Conservation (phyloP, 768 basidiomycete genomes). For the Imleria badia region DNA sequence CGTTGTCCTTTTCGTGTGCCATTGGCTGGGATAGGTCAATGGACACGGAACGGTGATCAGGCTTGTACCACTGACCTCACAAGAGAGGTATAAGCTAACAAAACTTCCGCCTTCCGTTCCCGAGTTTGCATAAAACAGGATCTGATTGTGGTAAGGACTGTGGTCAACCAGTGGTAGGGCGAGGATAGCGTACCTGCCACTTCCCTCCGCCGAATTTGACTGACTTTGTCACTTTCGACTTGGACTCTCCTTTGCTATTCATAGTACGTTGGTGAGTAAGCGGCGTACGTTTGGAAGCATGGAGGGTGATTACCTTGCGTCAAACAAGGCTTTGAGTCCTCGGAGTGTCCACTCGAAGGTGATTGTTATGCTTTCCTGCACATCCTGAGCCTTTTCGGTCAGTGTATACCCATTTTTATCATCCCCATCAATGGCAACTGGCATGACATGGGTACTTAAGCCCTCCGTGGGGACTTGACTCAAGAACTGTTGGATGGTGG, state of each 20-base stretch:
- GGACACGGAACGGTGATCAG: background rate
- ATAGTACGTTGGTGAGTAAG: constrained; percentile 25
- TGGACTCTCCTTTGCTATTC: constrained; percentile 73
- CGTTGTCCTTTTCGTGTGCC: constrained; percentile 66
- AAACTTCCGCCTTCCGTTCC: constrained; percentile 61
- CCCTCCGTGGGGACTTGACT: too few species aligned
- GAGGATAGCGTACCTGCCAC: constrained; percentile 55
- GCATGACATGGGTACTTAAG: too few species aligned
- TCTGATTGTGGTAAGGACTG: constrained; percentile 39
- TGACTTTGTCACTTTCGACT: constrained; percentile 78
- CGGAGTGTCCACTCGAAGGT: constrained; percentile 79
- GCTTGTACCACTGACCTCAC: constrained; percentile 56
- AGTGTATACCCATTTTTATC: too few species aligned
- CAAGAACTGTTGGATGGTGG: too few species aligned
- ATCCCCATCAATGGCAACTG: too few species aligned
- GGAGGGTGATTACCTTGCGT: constrained; percentile 47
- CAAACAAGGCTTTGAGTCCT: constrained; percentile 71
- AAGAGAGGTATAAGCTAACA: constrained; percentile 77
- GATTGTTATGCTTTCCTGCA: constrained; percentile 53
- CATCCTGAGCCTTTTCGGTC: constrained; percentile 38
- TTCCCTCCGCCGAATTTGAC: constrained; percentile 71
- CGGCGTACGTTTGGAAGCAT: too few species aligned
- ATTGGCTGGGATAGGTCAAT: constrained; percentile 56
- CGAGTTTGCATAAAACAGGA: constrained; percentile 83
- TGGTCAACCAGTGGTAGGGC: background rate